These are phyloP conservation scores for Geotrichum phurueaensis DNA, from an alignment of 1,139 yeast genomes.

Conservation along the genomic window DNA sequence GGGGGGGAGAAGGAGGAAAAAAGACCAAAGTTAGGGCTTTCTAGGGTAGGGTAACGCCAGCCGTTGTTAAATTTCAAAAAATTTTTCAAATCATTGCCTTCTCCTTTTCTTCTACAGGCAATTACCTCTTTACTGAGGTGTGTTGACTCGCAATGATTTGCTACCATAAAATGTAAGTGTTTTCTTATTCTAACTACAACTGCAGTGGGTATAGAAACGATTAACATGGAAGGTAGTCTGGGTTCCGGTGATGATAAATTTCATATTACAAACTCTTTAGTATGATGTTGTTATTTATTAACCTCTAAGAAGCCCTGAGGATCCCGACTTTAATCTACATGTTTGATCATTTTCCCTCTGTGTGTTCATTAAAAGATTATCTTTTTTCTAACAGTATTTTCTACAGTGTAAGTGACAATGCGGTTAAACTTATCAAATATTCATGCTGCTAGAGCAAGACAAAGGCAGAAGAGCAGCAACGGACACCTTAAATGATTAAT, in stretches of 20 bases:
- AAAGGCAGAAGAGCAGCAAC: neutral
- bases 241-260: neutral
- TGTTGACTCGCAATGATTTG: neutral
- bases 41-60: neutral
- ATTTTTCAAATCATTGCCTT: neutral
- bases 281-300: slow-evolving; percentile 6
- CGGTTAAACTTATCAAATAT: neutral
- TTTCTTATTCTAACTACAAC: neutral
- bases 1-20: neutral
- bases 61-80: neutral
- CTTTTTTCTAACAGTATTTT: neutral
- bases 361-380: neutral
- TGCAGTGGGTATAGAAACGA: neutral
- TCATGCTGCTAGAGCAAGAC: neutral
- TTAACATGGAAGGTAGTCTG: neutral
- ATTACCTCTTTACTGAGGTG: neutral
- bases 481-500: slow-evolving; percentile 2
- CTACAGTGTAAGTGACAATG: neutral
- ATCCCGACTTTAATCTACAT: neutral
- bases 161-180: neutral
- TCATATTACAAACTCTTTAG: slow-evolving; percentile 3
- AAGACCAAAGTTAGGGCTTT: neutral
- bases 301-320: slow-evolving; percentile 10
- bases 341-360: neutral
- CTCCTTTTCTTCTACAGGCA: neutral